Evolutionary conservation across 225 moss, liverwort and hornwort genomes (phyloP), one percentile per base, ranked within the genome.

Genomic region (Polytrichum formosum): DNA sequence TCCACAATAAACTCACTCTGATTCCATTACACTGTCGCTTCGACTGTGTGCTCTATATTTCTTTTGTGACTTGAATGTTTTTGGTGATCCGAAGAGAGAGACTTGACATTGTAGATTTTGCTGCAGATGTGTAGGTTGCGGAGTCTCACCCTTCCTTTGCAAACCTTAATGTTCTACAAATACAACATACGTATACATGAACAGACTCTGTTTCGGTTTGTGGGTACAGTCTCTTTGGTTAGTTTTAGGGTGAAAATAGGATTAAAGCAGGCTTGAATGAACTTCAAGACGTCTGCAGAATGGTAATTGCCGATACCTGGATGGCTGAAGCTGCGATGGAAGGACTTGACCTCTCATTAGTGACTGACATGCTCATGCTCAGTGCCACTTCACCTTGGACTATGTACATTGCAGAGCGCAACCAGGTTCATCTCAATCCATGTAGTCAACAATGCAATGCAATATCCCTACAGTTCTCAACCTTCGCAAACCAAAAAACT

Each of bases 351-450:
- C 80, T 90, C 37, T 90, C 84, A 21, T 71, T 90, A 73, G 84
- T 90, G 37, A 84, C 87, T 9, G 90, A 90, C 67, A 75, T 90
- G 8, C 84, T 90, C 70, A 71, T 90, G 82, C 90, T 90, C 73
- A 87, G 90, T 82, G 90, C 84, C 61, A 80, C 87, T 72, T 87
- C 90, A 19, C 87, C 90, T 7, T 90, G 90, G 90, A 90, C 90
- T 56, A 69, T 87, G 22, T 90, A 82, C 65, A 64, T 90, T 56
- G 84, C 87, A 33, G 87, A 87, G 27, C 84, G 82, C 64, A 80
- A 53, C 70, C 84, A 90, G 87, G 90, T 90, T 54, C 64, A 70
- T 75, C 23, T 76, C 80, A 61, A 71, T 68, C 79, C 74, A 78
- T 59, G 67, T 53, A 68, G 68, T 77, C 30, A 26, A 26, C 67